Evolutionary conservation across 139 green algal species (phyloP), one percentile per base, ranked within the genome.

Genomic region (Asterochloris sp.): DNA sequence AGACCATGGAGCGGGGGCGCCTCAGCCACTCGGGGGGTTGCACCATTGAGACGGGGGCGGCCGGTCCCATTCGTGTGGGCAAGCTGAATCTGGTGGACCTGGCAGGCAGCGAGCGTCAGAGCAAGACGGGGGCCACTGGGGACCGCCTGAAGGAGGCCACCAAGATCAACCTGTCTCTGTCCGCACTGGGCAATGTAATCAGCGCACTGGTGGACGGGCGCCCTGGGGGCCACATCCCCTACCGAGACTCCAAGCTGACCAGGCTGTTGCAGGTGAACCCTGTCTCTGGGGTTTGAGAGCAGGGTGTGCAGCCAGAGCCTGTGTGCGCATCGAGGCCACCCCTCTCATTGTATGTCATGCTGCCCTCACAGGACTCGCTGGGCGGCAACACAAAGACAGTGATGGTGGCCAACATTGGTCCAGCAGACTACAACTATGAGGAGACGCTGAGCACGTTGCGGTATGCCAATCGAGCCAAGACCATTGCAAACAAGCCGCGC

Each of bases 1-100:
- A 97, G 84, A 89, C 73, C 15, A 89, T 88, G n/a, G 89, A 80
- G 60, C 67, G 68, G 21, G 13, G 28, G 13, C 67, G 76, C 76
- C 60, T 54, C 27, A 64, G 61, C 60, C 8, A 21, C 38, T 29
- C 24, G 0, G 24, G 76, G 29, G 76, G 76, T 6, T 23, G 16
- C 26, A 19, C 62, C 0, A 16, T 38, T 14, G 77, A 63, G 16
- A 62, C 61, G 62, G 27, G 38, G 62, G 67, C 60, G 24, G 28
- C 88, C 60, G 90, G 82, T n/a, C 89, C 94, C 82, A 90, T 97
- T n/a, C 86, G 89, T 16, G 89, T 94, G 60, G 91, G 92, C 29
- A 96, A 95, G 87, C 90, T 98, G 13, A 95, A 98, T 87, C 78
- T 98, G 77, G 94, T 98, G 26, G 95, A 98, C 78, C 85, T 98